Evolutionary conservation across 257 asterid species (phyloP).

Genomic region (Euphrasia confusa): DNA sequence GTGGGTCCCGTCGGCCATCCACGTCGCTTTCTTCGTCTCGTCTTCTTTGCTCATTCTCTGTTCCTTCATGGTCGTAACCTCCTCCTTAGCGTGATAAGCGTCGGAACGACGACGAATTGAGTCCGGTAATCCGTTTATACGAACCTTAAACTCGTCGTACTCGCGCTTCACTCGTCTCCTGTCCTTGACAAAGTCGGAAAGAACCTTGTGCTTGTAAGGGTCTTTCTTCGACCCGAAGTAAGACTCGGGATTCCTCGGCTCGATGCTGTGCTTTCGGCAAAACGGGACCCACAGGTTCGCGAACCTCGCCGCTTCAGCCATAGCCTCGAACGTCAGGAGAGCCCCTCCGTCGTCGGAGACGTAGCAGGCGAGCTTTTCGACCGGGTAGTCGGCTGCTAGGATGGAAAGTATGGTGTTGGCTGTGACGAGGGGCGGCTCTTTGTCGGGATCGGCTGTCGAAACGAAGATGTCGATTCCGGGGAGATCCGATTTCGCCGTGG

Average conservation of each 20-base stretch:
- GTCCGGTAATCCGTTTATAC: constrained; percentile 59
- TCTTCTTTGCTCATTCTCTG: constrained; percentile 60
- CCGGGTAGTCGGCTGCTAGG: constrained; percentile 63
- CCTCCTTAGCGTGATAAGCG: constrained; percentile 70
- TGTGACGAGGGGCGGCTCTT: constrained; percentile 79
- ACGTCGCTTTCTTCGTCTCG: constrained; percentile 61
- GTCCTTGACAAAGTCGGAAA: constrained; percentile 59
- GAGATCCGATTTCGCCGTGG: constrained; percentile 67
- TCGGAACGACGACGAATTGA: constrained; percentile 68
- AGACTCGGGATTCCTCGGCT: constrained; percentile 65
- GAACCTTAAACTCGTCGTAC: constrained; percentile 77
- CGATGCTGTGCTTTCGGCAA: constrained; percentile 67
- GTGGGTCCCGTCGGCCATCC: constrained; percentile 88
- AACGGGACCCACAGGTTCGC: constrained; percentile 73
- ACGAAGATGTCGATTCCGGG: constrained; percentile 66
- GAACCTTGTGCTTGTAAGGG: constrained; percentile 66
- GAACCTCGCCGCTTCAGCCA: constrained; percentile 78
- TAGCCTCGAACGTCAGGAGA: constrained; percentile 70
- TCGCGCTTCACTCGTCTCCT: constrained; percentile 70
- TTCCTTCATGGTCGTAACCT: constrained; percentile 53
- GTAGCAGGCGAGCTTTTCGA: constrained; percentile 67
- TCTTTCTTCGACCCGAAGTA: constrained; percentile 63
- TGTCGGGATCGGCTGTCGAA: constrained; percentile 78
- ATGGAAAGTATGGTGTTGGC: constrained; percentile 71
- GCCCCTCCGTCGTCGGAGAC: constrained; percentile 85